These are phyloP conservation scores for Cladosporium sp. DNA, from an alignment of 2,329 filamentous ascomycete species.

Conservation along the genomic window DNA sequence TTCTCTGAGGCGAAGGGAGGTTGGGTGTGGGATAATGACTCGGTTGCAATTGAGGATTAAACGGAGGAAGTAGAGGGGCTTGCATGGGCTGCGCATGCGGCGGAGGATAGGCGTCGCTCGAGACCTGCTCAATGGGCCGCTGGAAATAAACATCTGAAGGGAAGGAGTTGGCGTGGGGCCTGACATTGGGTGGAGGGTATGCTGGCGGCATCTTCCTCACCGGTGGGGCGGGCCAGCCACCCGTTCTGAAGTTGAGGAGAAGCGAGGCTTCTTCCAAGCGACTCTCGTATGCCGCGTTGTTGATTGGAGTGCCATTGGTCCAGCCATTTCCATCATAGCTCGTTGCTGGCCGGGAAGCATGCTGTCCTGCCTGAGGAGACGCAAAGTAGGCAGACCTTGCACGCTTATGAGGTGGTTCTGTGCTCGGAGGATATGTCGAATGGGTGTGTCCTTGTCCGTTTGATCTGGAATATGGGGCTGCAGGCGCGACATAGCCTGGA, in stretches of 20 bases:
- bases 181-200: slow-evolving; percentile 19
- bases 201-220: not conserved
- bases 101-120: slow-evolving; percentile 25
- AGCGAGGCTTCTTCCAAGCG: slow-evolving; percentile 49
- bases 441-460: slow-evolving; percentile 24
- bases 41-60: slow-evolving; percentile 26
- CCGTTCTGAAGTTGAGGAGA: slow-evolving; percentile 45
- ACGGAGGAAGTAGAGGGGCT: slow-evolving; percentile 30
- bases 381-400: slow-evolving; percentile 59
- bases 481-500: slow-evolving; percentile 24
- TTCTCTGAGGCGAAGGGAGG: slow-evolving; percentile 30
- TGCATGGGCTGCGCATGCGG: slow-evolving; percentile 33
- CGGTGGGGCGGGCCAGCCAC: slow-evolving; percentile 28
- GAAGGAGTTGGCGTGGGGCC: slow-evolving; percentile 37
- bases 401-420: slow-evolving; percentile 59
- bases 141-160: slow-evolving; percentile 28
- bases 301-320: slow-evolving; percentile 24
- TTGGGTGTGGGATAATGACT: slow-evolving; percentile 18
- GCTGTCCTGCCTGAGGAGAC: slow-evolving; percentile 43
- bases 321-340: slow-evolving; percentile 41
- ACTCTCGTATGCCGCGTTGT: slow-evolving; percentile 32
- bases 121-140: slow-evolving; percentile 25
- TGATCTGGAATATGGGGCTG: not conserved
- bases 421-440: slow-evolving; percentile 28
- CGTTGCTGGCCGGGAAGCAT: slow-evolving; percentile 46